Evolutionary conservation across 1,139 yeast genomes (phyloP), one percentile per base, ranked within the genome.

Genomic region (Ashbya aceris): DNA sequence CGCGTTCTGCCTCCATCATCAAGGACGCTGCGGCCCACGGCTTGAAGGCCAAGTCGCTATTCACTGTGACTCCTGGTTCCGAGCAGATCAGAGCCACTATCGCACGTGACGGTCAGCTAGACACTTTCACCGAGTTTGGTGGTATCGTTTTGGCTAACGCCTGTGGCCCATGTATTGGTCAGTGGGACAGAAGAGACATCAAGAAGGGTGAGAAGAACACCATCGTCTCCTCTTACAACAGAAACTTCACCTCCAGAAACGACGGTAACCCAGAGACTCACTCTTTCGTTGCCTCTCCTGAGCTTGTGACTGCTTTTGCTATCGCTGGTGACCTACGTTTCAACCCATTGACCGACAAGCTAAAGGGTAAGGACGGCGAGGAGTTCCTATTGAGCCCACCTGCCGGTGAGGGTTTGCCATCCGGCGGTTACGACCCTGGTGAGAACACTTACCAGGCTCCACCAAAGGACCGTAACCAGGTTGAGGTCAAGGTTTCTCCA

Each of bases 81-180:
- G 98, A 91, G 69, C 96, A 87, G 68, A 85, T 91, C 55, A 79
- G 97, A 65, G 97, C 98, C 40, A 91, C 98, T 38, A 82, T 91
- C 54, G 96, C 86, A 66, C 79, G 96, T 64, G 97, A 91, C 61
- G 97, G 97, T 12, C 72, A 84, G 51, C 77, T 83, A 44, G 75
- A 81, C 35, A 78, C 83, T 31, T 86, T 91, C 61, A 80, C 81
- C 61, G 73, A 79, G 39, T 83, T 81, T 55, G 96, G 96, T 44
- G 97, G 95, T 40, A 73, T 78, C 42, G 96, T 91, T 12, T 71
- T 91, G 51, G 96, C 97, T 35, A 91, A 91, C 60, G 98, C 98
- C 11, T 91, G 98, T 71, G 98, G 98, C 45, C 98, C 97, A 50
- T 91, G 98, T 72, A 91, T 91, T 58, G 98, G 98, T 41, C 97